Evolutionary conservation across 805 yeast genomes (phyloP).

Genomic region (Nakazawaea populi): DNA sequence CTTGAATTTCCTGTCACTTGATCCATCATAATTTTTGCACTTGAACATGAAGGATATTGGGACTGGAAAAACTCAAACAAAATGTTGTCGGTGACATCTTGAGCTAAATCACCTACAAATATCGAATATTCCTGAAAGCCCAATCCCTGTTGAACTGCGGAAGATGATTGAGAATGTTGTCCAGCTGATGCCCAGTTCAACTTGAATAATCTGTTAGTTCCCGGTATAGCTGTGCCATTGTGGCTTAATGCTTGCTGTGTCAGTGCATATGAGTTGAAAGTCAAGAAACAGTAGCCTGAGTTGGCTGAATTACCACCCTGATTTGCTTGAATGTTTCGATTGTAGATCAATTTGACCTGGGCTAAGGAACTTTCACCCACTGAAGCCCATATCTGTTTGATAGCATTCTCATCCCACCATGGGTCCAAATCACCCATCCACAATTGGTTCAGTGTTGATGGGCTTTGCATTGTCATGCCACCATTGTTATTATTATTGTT

Average conservation of each 20-base stretch:
- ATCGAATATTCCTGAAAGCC: constrained; percentile 48
- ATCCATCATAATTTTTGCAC: constrained; percentile 77
- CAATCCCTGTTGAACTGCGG: constrained; percentile 1
- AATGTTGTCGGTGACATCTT: constrained; percentile 62
- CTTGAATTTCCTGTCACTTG: constrained; percentile 62
- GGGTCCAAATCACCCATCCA: constrained; percentile 95
- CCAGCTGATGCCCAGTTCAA: constrained; percentile 71
- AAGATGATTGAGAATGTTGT: constrained; percentile 11
- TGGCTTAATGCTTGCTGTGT: constrained; percentile 59
- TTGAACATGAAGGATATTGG: constrained; percentile 66
- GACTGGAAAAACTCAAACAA: constrained; percentile 62
- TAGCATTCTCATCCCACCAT: constrained; percentile 68
- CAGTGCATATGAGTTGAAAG: constrained; percentile 53
- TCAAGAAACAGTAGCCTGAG: constrained; percentile 80
- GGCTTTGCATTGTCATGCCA: constrained; percentile 3
- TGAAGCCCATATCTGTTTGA: constrained; percentile 63
- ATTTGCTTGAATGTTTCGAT: constrained; percentile 35
- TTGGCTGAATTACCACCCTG: constrained; percentile 29
- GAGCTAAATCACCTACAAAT: constrained; percentile 81
- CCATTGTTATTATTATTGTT: constrained; percentile 4
- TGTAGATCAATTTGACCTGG: constrained; percentile 65
- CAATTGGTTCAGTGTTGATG: constrained; percentile 32
- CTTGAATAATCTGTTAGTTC: constrained; percentile 53
- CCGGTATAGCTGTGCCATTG: constrained; percentile 69
- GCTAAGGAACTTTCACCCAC: constrained; percentile 55